These are phyloP conservation scores for Porcisia deanei DNA, from an alignment of 208 protist genomes.

Conservation along the genomic window DNA sequence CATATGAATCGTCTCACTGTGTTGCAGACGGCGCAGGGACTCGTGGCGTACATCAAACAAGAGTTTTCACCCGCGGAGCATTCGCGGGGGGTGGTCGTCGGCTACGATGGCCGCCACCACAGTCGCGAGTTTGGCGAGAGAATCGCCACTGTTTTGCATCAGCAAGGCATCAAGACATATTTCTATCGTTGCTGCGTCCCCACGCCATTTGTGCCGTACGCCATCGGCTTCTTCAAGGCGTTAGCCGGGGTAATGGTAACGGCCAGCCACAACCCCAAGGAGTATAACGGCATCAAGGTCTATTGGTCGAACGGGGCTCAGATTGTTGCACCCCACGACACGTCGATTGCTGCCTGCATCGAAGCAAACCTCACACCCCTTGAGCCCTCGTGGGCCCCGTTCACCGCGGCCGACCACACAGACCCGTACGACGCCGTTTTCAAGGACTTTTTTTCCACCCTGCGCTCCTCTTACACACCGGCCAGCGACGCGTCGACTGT, in stretches of 20 bases:
- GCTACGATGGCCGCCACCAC: constrained; percentile 96
- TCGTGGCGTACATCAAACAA: constrained; percentile 57
- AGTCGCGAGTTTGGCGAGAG: constrained; percentile 89
- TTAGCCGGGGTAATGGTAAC: constrained; percentile 97
- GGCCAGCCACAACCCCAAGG: constrained; percentile 99
- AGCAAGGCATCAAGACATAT: constrained; percentile 78
- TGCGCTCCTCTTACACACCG: constrained; percentile 43
- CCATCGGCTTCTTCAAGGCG: constrained; percentile 50
- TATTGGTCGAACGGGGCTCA: constrained; percentile 96
- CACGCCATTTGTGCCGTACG: constrained; percentile 94
- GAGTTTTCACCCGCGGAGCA: constrained; percentile 41
- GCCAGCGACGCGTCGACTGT: constrained; percentile 25
- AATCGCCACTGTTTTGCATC: constrained; percentile 88
- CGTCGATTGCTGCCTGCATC: constrained; percentile 91
- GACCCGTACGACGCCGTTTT: constrained; percentile 64
- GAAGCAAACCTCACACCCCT: constrained; percentile 84
- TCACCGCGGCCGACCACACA: constrained; percentile 36
- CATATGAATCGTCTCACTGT: constrained; percentile 97
- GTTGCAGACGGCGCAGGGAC: constrained; percentile 94
- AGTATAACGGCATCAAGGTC: constrained; percentile 99
- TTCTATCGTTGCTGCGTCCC: constrained; percentile 82
- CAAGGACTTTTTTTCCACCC: constrained; percentile 61
- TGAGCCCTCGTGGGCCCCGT: constrained; percentile 55
- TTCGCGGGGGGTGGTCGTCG: constrained; percentile 85
- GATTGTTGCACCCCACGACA: constrained; percentile 96